These are phyloP conservation scores for Fusarium proliferatum DNA, from an alignment of 2,329 filamentous ascomycete genomes.

Conservation along the genomic window DNA sequence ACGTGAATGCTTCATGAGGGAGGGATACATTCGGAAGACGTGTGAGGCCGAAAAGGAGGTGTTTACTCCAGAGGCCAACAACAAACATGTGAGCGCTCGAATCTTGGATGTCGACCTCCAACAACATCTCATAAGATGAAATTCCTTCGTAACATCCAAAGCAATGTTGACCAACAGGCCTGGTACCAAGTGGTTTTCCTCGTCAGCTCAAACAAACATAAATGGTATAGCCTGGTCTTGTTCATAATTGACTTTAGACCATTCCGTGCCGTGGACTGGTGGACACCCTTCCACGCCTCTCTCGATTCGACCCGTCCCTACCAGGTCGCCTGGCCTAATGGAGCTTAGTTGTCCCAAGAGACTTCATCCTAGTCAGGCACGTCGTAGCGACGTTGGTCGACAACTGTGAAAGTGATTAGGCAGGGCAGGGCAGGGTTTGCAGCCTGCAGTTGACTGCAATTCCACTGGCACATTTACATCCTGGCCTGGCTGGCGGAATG, in stretches of 20 bases:
- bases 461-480: constrained; percentile 13
- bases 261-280: constrained; percentile 11
- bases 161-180: constrained; percentile 17
- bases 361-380: constrained; percentile 2
- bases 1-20: constrained; percentile 20
- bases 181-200: neutral
- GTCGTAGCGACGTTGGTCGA: constrained; percentile 3
- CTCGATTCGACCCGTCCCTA: constrained; percentile 38
- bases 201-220: constrained; percentile 16
- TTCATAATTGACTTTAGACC: constrained; percentile 18
- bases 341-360: constrained; percentile 19
- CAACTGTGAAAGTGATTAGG: constrained; percentile 30
- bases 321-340: constrained; percentile 27
- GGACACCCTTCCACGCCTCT: constrained; percentile 25
- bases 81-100: neutral
- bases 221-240: constrained; percentile 14
- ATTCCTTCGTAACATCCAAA: neutral
- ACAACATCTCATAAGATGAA: constrained; percentile 3
- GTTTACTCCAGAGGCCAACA: neutral
- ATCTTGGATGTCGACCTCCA: neutral
- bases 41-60: constrained; percentile 14
- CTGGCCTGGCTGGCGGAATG: constrained; percentile 20
- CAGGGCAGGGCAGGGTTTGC: constrained; percentile 18
- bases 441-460: constrained; percentile 21
- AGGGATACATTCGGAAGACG: constrained; percentile 1